Conservation (phyloP, 345 rosid species). For the Raphanus raphanistrum region DNA sequence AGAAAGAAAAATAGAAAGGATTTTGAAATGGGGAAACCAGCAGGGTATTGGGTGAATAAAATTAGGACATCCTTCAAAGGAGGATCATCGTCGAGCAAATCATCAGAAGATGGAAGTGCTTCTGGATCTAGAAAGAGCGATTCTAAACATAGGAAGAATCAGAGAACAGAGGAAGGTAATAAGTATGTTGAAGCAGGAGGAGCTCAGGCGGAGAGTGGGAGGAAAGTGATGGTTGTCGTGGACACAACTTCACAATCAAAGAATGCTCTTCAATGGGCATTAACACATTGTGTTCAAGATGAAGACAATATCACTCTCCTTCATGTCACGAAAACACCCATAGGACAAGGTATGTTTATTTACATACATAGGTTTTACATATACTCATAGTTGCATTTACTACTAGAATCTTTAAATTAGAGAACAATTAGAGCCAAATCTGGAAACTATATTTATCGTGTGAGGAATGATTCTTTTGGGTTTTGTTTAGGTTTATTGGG, state of each 20-base stretch:
- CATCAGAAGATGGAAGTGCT: conserved; percentile 41
- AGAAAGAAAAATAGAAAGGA: not conserved
- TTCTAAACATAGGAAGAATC: conserved; percentile 33
- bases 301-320: conserved; percentile 76
- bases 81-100: conserved; percentile 44
- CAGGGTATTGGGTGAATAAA: conserved; percentile 43
- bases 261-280: conserved; percentile 91
- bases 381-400: not conserved
- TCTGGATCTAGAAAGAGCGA: conserved; percentile 35
- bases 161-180: conserved; percentile 33
- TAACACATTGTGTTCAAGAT: conserved; percentile 78
- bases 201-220: conserved; percentile 39
- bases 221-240: conserved; percentile 86
- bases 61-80: conserved; percentile 44
- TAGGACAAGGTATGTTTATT: conserved; percentile 44
- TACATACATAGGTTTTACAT: not conserved
- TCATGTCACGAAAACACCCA: conserved; percentile 51
- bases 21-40: conserved; percentile 39
- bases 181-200: conserved; percentile 23
- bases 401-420: not conserved
- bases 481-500: not conserved
- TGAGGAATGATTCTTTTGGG: not conserved
- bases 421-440: not conserved
- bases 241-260: conserved; percentile 84
- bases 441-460: not conserved